Base-by-base conservation (phyloP, 2,329 filamentous ascomycete species). In the Penicillium sp. region DNA sequence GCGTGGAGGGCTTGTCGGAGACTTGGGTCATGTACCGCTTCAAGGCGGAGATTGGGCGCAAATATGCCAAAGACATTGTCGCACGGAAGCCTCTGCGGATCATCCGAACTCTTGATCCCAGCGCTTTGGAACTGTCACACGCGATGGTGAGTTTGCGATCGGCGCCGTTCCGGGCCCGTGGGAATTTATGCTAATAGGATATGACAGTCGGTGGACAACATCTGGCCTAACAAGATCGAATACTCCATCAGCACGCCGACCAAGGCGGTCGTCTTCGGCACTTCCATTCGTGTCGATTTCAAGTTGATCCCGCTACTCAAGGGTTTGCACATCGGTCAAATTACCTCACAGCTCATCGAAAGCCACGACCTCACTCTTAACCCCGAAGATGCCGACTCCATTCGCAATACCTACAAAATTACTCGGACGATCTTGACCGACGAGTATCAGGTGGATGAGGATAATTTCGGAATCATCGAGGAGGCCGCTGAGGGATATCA, bases 191-290 rank as follows among this genome's bases (percentile, higher is more conserved):
- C 69, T 72, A 55, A 74, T 65, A 19, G 24, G 28, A 22, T 49
- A 57, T n/a, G 58, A 24, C 60, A 86, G 82, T 85, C 91, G 65
- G 93, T 98, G 66, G 93, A 97, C 78, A 97, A 97, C 73, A 91
- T 96, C 66, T 99, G 95, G 95, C 91, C 93, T 6, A 95, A 97
- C 81, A 99, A 99, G 82, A 87, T 98, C 70, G 92, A 96, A 76
- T 99, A 99, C 80, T 94, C 92, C 33, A 93, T 99, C 65, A 88
- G 92, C 61, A 91, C 96, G 12, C 94, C 95, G 0, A 93, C 92
- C 72, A 97, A 97, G 80, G 95, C 95, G 1, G 90, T 97, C 58
- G 91, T 97, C 19, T 96, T 97, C 71, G 95, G 95, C 54, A 96
- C 92, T n/a, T 85, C 85, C 24, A 88, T 98, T 53, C 88, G 89